A percentile compares a stretch with the other conserved stretches of the same genome.
Conservation (phyloP, 2,329 filamentous ascomycete genomes). For the Aaosphaeria arxii region DNA sequence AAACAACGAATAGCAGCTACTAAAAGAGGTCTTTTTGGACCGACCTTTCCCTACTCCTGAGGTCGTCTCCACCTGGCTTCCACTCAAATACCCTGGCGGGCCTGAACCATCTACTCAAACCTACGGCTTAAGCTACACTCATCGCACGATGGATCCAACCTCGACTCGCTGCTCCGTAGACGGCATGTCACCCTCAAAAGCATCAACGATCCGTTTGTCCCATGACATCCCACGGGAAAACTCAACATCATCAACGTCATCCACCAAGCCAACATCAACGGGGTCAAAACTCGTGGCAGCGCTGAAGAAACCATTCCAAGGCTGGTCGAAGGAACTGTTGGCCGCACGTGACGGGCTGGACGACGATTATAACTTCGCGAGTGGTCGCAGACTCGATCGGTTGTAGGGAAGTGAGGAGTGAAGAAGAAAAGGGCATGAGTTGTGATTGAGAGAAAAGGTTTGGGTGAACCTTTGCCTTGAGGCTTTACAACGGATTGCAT, state of each 20-base stretch:
- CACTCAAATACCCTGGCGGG: no score
- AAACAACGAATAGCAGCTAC: no score
- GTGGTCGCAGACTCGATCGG: slow-evolving; percentile 1
- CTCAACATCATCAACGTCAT: background rate
- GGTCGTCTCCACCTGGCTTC: no score
- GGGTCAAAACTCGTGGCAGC: slow-evolving; percentile 1
- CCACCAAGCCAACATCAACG: background rate
- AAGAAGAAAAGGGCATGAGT: background rate
- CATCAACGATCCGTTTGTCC: background rate
- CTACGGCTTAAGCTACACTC: no score
- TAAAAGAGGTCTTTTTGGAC: no score
- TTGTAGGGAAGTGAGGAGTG: background rate
- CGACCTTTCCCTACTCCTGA: no score
- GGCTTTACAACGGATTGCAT: no score
- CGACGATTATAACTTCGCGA: slow-evolving; percentile 36
- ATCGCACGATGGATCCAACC: no score
- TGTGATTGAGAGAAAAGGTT: no score
- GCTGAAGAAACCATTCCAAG: slow-evolving; percentile 34
- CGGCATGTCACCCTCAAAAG: background rate
- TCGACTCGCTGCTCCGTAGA: no score
- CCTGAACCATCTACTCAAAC: no score
- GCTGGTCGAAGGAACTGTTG: slow-evolving; percentile 31
- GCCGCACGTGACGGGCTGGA: slow-evolving; percentile 30
- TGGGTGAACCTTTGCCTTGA: no score
- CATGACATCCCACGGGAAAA: background rate